Conservation (phyloP, 2,329 filamentous ascomycete species). For the Colletotrichum phormii region DNA sequence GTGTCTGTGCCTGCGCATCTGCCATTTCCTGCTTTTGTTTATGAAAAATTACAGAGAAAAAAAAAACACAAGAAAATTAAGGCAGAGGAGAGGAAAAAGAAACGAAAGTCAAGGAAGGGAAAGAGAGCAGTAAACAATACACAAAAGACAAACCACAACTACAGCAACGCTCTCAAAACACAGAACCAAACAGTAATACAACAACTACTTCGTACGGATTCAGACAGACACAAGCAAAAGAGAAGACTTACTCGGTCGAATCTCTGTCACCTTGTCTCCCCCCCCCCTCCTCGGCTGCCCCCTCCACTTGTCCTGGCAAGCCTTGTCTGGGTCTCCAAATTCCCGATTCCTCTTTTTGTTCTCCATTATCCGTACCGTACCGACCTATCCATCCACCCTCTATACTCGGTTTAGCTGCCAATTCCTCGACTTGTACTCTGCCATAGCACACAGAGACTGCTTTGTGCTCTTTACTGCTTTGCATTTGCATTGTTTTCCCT, state of each 20-base stretch:
- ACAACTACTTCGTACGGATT: neutral
- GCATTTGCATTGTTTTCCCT: neutral
- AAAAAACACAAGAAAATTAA: neutral
- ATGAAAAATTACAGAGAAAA: neutral
- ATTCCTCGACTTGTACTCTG: neutral
- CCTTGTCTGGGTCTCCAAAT: neutral
- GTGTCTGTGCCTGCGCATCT: neutral
- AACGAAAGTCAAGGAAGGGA: neutral
- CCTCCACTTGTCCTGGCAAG: conserved; percentile 58
- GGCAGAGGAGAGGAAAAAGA: neutral
- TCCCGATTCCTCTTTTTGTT: neutral
- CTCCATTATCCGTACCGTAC: neutral
- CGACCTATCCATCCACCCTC: neutral
- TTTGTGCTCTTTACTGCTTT: neutral
- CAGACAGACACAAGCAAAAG: neutral
- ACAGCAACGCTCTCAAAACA: neutral
- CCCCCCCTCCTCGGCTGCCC: conserved; percentile 60
- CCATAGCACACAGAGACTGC: neutral
- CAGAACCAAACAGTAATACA: neutral
- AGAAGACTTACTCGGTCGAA: neutral
- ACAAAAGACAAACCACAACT: neutral
- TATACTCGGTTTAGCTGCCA: neutral
- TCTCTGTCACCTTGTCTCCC: neutral
- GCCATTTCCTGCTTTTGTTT: neutral
- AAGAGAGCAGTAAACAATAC: neutral